Conservation (phyloP, 2,329 filamentous ascomycete genomes). For the Fusarium setosum region DNA sequence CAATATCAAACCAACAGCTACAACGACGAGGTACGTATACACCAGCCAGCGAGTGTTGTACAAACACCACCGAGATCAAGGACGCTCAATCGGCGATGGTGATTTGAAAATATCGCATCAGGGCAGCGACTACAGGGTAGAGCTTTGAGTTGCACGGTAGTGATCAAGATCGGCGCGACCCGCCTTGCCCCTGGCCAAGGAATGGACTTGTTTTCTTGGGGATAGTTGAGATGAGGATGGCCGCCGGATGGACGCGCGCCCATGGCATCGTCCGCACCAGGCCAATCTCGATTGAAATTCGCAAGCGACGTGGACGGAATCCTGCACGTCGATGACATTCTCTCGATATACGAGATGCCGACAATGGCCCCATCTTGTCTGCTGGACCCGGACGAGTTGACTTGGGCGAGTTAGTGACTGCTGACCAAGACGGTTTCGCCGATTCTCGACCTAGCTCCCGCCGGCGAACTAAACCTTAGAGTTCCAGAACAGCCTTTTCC, state of each 20-base stretch:
- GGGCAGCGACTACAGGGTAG: slow-evolving; percentile 26
- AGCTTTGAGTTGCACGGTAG: neutral
- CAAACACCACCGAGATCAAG: neutral
- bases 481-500: slow-evolving; percentile 37
- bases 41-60: neutral
- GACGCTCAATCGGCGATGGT: neutral
- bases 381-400: slow-evolving; percentile 14
- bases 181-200: slow-evolving; percentile 25
- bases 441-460: slow-evolving; percentile 10
- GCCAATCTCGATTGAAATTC: slow-evolving; percentile 33
- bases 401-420: slow-evolving; percentile 25
- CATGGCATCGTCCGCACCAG: slow-evolving; percentile 1
- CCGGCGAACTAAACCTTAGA: slow-evolving; percentile 18
- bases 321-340: slow-evolving; percentile 17
- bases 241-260: slow-evolving; percentile 2
- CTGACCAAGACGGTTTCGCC: slow-evolving; percentile 31
- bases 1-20: neutral
- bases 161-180: slow-evolving; percentile 23
- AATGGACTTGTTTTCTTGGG: slow-evolving; percentile 11
- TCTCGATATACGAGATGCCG: slow-evolving; percentile 10
- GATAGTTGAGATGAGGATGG: slow-evolving; percentile 12
- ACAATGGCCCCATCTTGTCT: slow-evolving; percentile 24
- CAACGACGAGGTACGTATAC: too few relatives aligned
- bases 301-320: slow-evolving; percentile 24
- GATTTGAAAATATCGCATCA: neutral